Evolutionary conservation across 495 filamentous ascomycete genomes (phyloP), one percentile per base, ranked within the genome.

Genomic region (Oidiodendron maius): DNA sequence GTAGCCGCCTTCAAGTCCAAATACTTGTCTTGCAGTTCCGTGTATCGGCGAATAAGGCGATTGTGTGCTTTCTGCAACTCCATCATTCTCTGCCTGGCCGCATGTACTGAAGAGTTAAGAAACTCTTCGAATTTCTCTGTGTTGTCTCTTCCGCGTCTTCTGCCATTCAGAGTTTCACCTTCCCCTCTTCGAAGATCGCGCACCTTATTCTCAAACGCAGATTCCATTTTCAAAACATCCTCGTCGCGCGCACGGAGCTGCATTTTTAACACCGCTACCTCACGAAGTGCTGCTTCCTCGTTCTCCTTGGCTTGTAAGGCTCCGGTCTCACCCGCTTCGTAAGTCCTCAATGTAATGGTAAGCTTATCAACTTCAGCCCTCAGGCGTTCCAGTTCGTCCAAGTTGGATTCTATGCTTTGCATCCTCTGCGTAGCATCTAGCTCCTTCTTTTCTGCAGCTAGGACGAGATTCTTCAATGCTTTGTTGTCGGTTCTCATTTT

Each of bases 371-470:
- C 71, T 40, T 84, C 75, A 1, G 60, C 61, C 38, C 72, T 71
- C 21, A 87, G 58, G 26, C 69, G 69, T 56, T 81, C 75, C 32
- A 87, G 61, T 53, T 84, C 75, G 52, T 78, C 71, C 13, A 81
- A 68, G 43, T 74, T 74, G 40, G 71, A 67, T 49, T 84, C 72
- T 9, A 80, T 61, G 18, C 78, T 70, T 44, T 77, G 68, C 35
- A 85, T 68, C 37, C 73, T 75, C 50, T 86, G 81, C 42, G 77
- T 70, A 28, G 75, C 67, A 35, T 63, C 58, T 36, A 84, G 57
- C 51, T 82, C 78, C 51, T 76, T 74, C 3, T 75, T 68, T 61
- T 89, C 84, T 6, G 70, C 76, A 40, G 78, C 72, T 13, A 76
- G 71, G 1, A 87, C 67, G 3, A 86, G 60, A 35, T 67, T 65